These are phyloP conservation scores for Termitomyces sp. DNA, from an alignment of 768 basidiomycete species.

Conservation along the genomic window DNA sequence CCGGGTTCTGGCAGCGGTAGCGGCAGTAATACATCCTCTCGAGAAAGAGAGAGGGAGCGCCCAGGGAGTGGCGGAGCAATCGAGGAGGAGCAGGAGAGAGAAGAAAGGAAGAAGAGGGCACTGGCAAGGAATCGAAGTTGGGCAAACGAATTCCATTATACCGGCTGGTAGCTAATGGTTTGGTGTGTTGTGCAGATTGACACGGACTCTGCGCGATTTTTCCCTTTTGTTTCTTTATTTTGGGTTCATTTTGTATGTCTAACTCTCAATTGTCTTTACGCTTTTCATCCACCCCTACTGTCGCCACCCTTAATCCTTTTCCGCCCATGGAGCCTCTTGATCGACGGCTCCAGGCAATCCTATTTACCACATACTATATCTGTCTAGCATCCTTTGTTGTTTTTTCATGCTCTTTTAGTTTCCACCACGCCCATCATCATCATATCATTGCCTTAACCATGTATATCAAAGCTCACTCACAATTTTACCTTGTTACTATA, in stretches of 20 bases:
- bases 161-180: conserved; percentile 52
- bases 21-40: conserved; percentile 1
- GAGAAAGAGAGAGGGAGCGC: conserved; percentile 13
- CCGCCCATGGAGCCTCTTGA: neutral
- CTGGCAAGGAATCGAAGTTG: conserved; percentile 65
- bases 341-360: neutral
- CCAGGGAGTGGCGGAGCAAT: conserved; percentile 18
- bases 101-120: conserved; percentile 41
- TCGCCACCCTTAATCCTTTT: conserved; percentile 6
- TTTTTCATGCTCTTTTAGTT: conserved; percentile 10
- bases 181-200: neutral
- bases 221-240: conserved; percentile 6
- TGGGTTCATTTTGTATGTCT: conserved; percentile 19
- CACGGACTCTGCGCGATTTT: neutral
- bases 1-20: conserved; percentile 7
- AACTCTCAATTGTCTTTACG: neutral
- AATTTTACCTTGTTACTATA: neutral
- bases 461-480: conserved; percentile 12
- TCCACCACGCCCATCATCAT: neutral
- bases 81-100: conserved; percentile 32
- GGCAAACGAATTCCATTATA: conserved; percentile 60
- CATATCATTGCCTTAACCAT: conserved; percentile 4
- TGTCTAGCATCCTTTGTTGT: conserved; percentile 11
- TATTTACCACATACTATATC: conserved; percentile 12
- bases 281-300: conserved; percentile 9